Evolutionary conservation across 169 alveolate species (phyloP).

Genomic region (Toxoplasma gondii): DNA sequence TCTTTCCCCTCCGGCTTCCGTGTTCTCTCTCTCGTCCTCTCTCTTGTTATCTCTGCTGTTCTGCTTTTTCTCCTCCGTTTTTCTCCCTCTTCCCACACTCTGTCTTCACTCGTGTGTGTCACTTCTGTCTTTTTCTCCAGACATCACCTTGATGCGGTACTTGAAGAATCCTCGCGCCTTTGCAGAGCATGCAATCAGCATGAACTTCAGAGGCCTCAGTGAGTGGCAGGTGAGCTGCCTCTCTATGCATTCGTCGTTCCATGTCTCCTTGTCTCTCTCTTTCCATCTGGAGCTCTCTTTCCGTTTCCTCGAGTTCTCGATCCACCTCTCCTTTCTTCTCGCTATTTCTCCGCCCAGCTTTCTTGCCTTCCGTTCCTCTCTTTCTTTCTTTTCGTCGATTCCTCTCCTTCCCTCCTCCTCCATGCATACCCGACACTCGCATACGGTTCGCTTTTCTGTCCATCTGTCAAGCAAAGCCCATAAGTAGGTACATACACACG

Average conservation of each 20-base stretch:
- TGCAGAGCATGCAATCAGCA: conserved; percentile 40
- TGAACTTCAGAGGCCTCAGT: conserved; percentile 56
- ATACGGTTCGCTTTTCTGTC: not conserved
- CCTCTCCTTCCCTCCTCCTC: not conserved
- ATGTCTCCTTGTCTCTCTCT: not conserved
- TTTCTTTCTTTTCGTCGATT: not conserved
- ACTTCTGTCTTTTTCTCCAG: not conserved
- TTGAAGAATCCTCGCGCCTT: conserved; percentile 62
- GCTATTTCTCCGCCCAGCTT: not conserved
- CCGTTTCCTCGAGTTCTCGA: not conserved
- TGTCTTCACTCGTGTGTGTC: not conserved
- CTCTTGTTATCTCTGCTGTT: not conserved
- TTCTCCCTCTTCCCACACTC: not conserved
- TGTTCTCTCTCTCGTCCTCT: not conserved
- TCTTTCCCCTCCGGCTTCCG: not conserved
- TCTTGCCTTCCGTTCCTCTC: not conserved
- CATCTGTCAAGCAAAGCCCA: not conserved
- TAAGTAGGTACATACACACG: no score
- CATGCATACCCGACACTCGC: not conserved
- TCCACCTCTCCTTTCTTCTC: not conserved
- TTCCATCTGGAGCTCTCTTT: not conserved
- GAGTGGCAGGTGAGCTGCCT: conserved; percentile 41
- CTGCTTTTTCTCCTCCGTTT: not conserved
- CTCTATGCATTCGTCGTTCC: not conserved
- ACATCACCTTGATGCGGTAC: conserved; percentile 54